These are phyloP conservation scores for Metrosideros polymorpha DNA, from an alignment of 441 rosid genomes.

Conservation along the genomic window DNA sequence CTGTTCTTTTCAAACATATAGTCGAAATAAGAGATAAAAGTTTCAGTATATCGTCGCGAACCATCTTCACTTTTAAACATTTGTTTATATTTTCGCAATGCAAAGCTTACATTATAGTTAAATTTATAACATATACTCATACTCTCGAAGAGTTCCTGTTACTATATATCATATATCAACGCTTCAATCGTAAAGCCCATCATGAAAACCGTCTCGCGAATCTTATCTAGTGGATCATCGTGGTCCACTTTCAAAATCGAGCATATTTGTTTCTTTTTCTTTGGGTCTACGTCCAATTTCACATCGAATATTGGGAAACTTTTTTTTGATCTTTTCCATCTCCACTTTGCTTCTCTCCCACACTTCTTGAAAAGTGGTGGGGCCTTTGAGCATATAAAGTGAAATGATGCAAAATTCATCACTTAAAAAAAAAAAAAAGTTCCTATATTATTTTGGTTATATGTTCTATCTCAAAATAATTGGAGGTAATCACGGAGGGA, in stretches of 20 bases:
- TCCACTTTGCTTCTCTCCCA: background rate
- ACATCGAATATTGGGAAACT: background rate
- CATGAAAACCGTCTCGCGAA: background rate
- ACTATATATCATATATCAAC: too few relatives aligned
- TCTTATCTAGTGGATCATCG: background rate
- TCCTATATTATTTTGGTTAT: background rate
- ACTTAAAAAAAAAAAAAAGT: background rate
- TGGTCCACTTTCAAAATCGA: background rate
- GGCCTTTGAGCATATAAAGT: background rate
- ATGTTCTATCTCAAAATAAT: background rate
- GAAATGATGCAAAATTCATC: background rate
- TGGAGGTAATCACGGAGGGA: background rate
- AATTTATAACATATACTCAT: too few relatives aligned
- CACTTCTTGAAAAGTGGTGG: background rate
- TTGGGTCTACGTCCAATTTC: background rate
- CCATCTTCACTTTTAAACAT: background rate
- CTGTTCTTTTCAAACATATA: fast-evolving
- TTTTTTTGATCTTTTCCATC: background rate
- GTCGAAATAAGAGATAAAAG: background rate
- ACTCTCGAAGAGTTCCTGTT: background rate
- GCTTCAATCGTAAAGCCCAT: too few relatives aligned
- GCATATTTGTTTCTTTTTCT: background rate
- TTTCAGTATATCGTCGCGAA: fast-evolving
- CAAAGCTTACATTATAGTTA: background rate
- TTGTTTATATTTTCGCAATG: background rate